Percentiles rank a stretch among this genome's conserved stretches.
Evolutionary conservation across 331 rosid genomes (phyloP).

Genomic region (Rhamnella rubrinervis): DNA sequence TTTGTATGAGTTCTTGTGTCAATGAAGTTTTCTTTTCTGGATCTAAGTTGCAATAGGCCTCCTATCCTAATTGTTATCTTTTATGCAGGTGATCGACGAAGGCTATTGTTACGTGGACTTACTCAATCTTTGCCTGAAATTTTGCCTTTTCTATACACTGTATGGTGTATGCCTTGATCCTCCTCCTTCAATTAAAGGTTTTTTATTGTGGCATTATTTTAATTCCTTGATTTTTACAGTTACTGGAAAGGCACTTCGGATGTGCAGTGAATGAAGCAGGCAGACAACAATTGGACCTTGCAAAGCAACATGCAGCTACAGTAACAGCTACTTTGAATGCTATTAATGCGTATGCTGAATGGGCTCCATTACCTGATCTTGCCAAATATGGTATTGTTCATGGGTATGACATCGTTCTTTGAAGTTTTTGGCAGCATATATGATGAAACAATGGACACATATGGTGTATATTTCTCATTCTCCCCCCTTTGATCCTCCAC

Average conservation of each 20-base stretch:
- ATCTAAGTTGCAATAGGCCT: constrained; percentile 22
- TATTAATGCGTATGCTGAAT: constrained; percentile 88
- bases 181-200: constrained; percentile 19
- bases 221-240: constrained; percentile 48
- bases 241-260: constrained; percentile 78
- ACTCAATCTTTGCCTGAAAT: constrained; percentile 83
- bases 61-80: constrained; percentile 32
- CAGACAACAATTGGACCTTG: constrained; percentile 63
- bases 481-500: constrained; percentile 35
- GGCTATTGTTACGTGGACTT: constrained; percentile 85
- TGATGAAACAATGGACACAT: constrained; percentile 19
- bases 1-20: constrained; percentile 7
- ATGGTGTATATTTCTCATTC: constrained; percentile 20
- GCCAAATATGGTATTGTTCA: constrained; percentile 84
- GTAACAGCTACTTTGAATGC: constrained; percentile 82
- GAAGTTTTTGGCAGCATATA: constrained; percentile 16
- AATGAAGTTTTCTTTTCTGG: constrained; percentile 23
- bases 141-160: constrained; percentile 78
- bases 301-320: constrained; percentile 80
- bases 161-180: constrained; percentile 52
- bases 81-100: constrained; percentile 73
- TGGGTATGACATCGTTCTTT: constrained; percentile 62
- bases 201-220: constrained; percentile 18
- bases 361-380: constrained; percentile 97
- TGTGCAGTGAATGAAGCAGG: constrained; percentile 82